Conservation (phyloP, 108 stramenopile genomes). For the Discostella stelligeroides region DNA sequence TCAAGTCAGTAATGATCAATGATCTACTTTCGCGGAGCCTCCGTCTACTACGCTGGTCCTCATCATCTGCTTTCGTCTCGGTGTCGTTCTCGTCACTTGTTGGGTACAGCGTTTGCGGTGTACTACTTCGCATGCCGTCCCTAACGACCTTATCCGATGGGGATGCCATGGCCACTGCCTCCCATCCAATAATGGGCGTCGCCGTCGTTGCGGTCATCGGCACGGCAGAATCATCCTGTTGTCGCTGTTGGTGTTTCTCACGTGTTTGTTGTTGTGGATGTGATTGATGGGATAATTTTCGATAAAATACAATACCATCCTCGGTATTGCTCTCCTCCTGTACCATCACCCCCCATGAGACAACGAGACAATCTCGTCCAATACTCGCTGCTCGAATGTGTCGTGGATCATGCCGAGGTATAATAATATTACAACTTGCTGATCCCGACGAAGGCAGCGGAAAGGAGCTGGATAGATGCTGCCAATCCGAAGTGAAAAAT, state of each 20-base stretch:
- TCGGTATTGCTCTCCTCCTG: background rate
- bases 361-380: slow-evolving; percentile 65
- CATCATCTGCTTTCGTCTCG: slow-evolving; percentile 1
- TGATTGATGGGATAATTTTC: slow-evolving; percentile 4
- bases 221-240: slow-evolving; percentile 4
- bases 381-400: slow-evolving; percentile 61
- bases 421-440: background rate
- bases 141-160: slow-evolving; percentile 34
- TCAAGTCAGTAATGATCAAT: slow-evolving; percentile 40
- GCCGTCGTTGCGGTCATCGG: slow-evolving; percentile 32
- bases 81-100: background rate
- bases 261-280: slow-evolving; percentile 16
- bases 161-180: slow-evolving; percentile 27
- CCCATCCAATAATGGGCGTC: slow-evolving; percentile 41
- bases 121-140: slow-evolving; percentile 16
- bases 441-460: background rate
- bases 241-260: slow-evolving; percentile 15
- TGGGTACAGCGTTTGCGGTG: slow-evolving; percentile 15
- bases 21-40: slow-evolving; percentile 29
- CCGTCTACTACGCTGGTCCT: slow-evolving; percentile 1
- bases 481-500: slow-evolving; percentile 34
- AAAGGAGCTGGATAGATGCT: slow-evolving; percentile 1
- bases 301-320: background rate
- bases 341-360: slow-evolving; percentile 78
- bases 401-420: slow-evolving; percentile 29